Evolutionary conservation across 768 basidiomycete genomes (phyloP), one percentile per base, ranked within the genome.

Genomic region (Chalciporus chontae): DNA sequence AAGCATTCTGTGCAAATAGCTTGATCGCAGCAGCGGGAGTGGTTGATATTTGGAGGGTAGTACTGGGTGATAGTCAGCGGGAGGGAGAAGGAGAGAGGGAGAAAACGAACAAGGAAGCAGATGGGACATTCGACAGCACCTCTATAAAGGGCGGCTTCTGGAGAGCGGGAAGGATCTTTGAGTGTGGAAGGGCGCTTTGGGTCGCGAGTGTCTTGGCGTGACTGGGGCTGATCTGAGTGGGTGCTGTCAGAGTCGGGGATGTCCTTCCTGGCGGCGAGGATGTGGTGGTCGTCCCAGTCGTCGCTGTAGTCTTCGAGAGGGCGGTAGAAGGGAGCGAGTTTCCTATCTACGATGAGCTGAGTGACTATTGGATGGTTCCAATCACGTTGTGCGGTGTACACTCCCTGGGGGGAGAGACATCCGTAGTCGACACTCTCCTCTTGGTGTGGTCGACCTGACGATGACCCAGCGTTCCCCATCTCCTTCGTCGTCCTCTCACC

Each of bases 1-100:
- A 99, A 98, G 66, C 96, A 99, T 71, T 99, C 96, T 32, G 96
- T 97, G 67, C 96, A 99, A 54, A 99, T 95, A 18, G 90, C 87
- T 59, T 99, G 96, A 75, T 95, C 94, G 67, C 96, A 99, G 67
- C 96, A 99, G 64, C 96, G 81, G 34, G 96, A 97, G 60, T 85
- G 87, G 65, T 98, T 97, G 70, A 97, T 96, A 70, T 97, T 95
- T 40, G 88, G 79, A 19, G 96, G 96, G 64, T 97, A 99, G 69
- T 95, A 97, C 95, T 99, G 64, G 21, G 23, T 46, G 32, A 59
- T 57, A 62, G 66, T 62, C 39, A 61, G 62, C 42, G 50, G 52
- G 49, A 46, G 24, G 47, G 50, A 42, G 17, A 39, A 52, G 55
- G 48, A 37, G 49, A 32, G 41, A 57, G 45, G 53, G 56, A 59